A percentile compares a stretch with the other conserved stretches of the same genome.
phyloP scores from a whole-genome alignment of 306 rosid genomes.

The Luffa acutangula region DNA sequence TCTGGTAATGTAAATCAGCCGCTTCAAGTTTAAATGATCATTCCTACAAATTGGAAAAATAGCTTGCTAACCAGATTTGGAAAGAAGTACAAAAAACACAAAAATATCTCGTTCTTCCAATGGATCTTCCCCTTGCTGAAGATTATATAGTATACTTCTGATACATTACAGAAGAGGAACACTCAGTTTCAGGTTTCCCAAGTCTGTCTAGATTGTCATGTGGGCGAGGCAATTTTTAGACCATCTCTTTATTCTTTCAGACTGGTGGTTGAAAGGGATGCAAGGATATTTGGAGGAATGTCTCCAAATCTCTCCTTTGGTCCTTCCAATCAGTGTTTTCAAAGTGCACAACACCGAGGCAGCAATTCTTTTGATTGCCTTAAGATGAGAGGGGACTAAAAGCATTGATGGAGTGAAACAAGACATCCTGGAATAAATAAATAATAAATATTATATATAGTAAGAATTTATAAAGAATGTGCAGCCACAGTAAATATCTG shows the following conservation, averaged over 20 bases:
- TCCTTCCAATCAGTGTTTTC: too few relatives aligned
- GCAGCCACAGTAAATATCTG: too few relatives aligned
- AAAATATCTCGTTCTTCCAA: background rate
- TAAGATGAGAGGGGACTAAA: too few relatives aligned
- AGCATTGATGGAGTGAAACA: too few relatives aligned
- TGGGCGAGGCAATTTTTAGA: background rate
- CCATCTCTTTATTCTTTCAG: background rate
- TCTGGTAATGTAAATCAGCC: background rate
- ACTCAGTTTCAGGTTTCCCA: background rate
- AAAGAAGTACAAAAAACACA: background rate
- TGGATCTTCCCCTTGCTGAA: background rate
- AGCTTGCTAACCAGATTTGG: background rate
- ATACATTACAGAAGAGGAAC: background rate
- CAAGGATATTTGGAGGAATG: too few relatives aligned
- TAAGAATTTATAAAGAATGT: too few relatives aligned
- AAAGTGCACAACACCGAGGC: too few relatives aligned
- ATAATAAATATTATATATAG: too few relatives aligned
- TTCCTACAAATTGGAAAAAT: background rate
- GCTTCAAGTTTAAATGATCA: background rate
- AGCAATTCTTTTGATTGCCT: too few relatives aligned
- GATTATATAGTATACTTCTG: background rate
- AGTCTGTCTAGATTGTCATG: background rate
- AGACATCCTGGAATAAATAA: too few relatives aligned
- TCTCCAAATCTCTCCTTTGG: too few relatives aligned
- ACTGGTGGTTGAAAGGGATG: too few relatives aligned